Conservation (phyloP, 2,329 filamentous ascomycete genomes). For the Kalaharituber pfeilii region DNA sequence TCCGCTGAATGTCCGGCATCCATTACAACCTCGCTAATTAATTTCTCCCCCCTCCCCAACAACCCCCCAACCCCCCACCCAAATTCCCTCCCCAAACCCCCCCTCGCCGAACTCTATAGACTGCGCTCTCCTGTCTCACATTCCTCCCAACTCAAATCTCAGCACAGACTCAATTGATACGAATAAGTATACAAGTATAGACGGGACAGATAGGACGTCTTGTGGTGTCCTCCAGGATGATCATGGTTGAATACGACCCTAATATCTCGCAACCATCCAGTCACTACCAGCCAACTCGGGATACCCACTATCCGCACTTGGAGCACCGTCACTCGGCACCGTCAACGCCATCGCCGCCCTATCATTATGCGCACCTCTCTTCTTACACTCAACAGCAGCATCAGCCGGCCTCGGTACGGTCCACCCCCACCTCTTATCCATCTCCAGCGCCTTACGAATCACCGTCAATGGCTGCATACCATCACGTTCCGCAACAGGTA, state of each 20-base stretch:
- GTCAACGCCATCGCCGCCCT: constrained; percentile 23
- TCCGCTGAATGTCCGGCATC: not conserved
- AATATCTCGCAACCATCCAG: constrained; percentile 19
- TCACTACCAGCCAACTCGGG: constrained; percentile 20
- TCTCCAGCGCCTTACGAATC: constrained; percentile 35
- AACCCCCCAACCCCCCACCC: constrained; percentile 7
- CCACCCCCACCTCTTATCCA: constrained; percentile 27
- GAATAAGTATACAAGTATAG: not conserved
- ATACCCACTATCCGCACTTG: constrained; percentile 21
- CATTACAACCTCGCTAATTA: constrained; percentile 13
- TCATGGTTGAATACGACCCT: constrained; percentile 23
- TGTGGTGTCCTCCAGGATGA: constrained; percentile 19
- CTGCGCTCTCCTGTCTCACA: constrained; percentile 2
- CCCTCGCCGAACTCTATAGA: constrained; percentile 1
- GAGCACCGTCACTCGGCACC: constrained; percentile 20
- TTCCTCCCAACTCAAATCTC: not conserved
- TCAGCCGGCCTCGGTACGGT: constrained; percentile 12
- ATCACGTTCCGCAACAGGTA: constrained; percentile 29
- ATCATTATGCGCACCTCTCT: constrained; percentile 19
- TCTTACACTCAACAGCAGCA: constrained; percentile 15
- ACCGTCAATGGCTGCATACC: constrained; percentile 34
- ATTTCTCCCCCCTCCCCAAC: too few species aligned
- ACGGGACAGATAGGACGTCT: constrained; percentile 7
- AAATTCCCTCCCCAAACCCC: not conserved
- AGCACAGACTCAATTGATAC: not conserved